A percentile compares a stretch with the other conserved stretches of the same genome.
These are phyloP conservation scores for Ceratobasidium sp. DNA, from an alignment of 1,284 basidiomycete species.

Conservation along the genomic window DNA sequence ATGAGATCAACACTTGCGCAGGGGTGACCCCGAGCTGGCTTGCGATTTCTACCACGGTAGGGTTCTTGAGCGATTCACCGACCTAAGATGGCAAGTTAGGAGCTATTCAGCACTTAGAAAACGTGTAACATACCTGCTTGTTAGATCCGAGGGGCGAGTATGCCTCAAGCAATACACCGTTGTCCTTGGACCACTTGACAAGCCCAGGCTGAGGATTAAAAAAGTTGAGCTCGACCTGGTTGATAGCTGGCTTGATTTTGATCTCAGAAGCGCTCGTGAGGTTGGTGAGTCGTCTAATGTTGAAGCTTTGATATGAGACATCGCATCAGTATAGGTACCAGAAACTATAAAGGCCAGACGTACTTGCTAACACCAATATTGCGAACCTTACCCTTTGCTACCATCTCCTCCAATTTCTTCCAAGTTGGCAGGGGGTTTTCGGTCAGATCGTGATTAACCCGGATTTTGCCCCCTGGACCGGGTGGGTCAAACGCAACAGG, in stretches of 20 bases:
- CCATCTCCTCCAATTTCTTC: conserved; percentile 61
- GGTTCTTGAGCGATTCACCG: conserved; percentile 40
- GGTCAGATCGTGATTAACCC: conserved; percentile 72
- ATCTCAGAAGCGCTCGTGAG: conserved; percentile 73
- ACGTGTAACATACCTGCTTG: conserved; percentile 62
- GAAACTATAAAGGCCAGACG: neutral
- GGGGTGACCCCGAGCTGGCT: conserved; percentile 76
- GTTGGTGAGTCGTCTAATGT: conserved; percentile 67
- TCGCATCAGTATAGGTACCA: neutral
- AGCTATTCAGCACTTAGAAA: neutral
- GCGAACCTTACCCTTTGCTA: conserved; percentile 60
- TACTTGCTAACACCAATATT: conserved; percentile 63
- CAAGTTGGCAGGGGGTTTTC: conserved; percentile 76
- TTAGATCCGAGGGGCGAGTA: conserved; percentile 81
- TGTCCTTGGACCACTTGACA: conserved; percentile 74
- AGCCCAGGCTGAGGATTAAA: conserved; percentile 88
- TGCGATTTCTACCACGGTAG: conserved; percentile 66
- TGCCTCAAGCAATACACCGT: conserved; percentile 76
- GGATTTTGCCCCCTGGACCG: conserved; percentile 58
- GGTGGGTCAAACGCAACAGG: conserved; percentile 75
- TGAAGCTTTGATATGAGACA: conserved; percentile 61
- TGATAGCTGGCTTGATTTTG: conserved; percentile 70
- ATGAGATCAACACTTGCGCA: conserved; percentile 83
- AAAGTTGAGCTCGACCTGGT: conserved; percentile 86
- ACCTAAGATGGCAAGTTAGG: conserved; percentile 14